These are phyloP conservation scores for Colletotrichum sidae DNA, from an alignment of 2,329 filamentous ascomycete species.

Conservation along the genomic window DNA sequence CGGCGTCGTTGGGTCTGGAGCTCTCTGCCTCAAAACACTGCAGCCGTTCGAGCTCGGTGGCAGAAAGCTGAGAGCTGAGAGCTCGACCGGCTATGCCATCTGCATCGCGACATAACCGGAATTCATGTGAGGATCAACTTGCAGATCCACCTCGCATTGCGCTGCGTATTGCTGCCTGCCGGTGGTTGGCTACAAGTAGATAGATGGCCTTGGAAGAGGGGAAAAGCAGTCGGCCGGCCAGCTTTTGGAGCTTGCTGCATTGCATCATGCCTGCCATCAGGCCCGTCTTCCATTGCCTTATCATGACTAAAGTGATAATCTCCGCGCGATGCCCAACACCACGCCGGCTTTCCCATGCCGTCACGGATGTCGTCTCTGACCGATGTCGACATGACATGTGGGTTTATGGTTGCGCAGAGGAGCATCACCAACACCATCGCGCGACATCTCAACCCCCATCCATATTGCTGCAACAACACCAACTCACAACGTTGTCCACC, in stretches of 20 bases:
- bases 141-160: not conserved
- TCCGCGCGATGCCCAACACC: not conserved
- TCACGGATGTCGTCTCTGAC: constrained; percentile 3
- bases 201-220: not conserved
- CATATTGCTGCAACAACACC: not conserved
- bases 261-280: not conserved
- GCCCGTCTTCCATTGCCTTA: not conserved
- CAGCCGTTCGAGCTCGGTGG: too few relatives aligned
- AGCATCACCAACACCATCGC: not conserved
- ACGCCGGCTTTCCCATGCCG: not conserved
- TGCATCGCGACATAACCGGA: constrained; percentile 10
- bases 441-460: not conserved
- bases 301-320: constrained; percentile 7
- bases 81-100: not conserved
- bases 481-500: not conserved
- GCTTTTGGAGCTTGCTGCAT: not conserved
- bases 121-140: not conserved
- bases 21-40: not conserved
- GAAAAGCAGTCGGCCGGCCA: not conserved
- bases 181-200: not conserved
- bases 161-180: not conserved
- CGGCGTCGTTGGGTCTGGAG: constrained; percentile 1
- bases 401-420: constrained; percentile 6
- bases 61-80: not conserved
- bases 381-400: constrained; percentile 19